phyloP scores from a whole-genome alignment of 2,329 filamentous ascomycete species.

The Chaetomiaceae sp. region DNA sequence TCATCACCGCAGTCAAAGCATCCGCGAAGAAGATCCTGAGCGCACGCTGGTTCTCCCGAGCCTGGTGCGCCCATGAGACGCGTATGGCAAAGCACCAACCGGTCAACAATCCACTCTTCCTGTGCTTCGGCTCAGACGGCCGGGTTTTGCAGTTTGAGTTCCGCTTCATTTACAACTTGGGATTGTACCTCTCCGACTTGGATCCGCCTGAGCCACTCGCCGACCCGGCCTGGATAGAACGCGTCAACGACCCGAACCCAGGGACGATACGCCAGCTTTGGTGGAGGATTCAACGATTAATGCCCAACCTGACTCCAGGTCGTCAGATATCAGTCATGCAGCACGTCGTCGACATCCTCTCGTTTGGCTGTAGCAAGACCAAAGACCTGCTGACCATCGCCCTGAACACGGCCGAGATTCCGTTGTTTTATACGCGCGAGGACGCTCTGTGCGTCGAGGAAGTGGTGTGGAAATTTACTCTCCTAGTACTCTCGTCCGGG shows the following conservation, averaged over 20 bases:
- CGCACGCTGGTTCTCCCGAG: slow-evolving; percentile 24
- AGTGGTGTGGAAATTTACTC: slow-evolving; percentile 20
- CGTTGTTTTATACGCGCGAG: slow-evolving; percentile 18
- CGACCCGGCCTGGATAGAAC: background rate
- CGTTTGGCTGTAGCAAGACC: slow-evolving; percentile 18
- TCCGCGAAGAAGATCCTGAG: slow-evolving; percentile 20
- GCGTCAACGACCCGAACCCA: slow-evolving; percentile 13
- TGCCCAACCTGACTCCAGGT: background rate
- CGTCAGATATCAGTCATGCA: slow-evolving; percentile 20
- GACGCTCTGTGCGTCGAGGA: slow-evolving; percentile 13
- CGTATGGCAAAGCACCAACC: slow-evolving; percentile 18
- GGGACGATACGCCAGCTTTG: slow-evolving; percentile 18
- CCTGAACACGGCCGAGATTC: slow-evolving; percentile 25
- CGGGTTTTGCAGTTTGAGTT: slow-evolving; percentile 24
- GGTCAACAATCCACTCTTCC: slow-evolving; percentile 24
- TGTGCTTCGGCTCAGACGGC: slow-evolving; percentile 23
- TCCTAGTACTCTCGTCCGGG: slow-evolving; percentile 20
- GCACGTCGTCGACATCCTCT: slow-evolving; percentile 22
- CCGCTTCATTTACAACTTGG: slow-evolving; percentile 23
- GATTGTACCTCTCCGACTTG: slow-evolving; percentile 4
- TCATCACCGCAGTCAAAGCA: background rate
- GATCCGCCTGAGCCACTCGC: background rate
- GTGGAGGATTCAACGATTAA: slow-evolving; percentile 14
- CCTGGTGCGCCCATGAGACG: slow-evolving; percentile 28
- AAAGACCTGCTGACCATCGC: slow-evolving; percentile 25